Percentiles rank a stretch among this genome's conserved stretches.
These are phyloP conservation scores for Geosmithia putterillii DNA, from an alignment of 2,329 filamentous ascomycete species.

Conservation along the genomic window DNA sequence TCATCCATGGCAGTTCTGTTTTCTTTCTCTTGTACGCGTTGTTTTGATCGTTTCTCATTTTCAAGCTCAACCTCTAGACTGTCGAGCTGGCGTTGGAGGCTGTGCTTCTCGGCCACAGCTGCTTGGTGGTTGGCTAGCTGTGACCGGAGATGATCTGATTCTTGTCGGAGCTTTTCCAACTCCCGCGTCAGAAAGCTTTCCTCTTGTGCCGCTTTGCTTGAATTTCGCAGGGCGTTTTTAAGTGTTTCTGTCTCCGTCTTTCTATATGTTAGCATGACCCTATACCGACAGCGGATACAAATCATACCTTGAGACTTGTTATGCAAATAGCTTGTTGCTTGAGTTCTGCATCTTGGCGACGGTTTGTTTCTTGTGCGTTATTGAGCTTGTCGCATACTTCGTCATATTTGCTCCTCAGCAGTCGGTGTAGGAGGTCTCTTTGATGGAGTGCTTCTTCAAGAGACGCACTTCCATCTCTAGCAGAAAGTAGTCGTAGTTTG, in stretches of 20 bases:
- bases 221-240: constrained; percentile 54
- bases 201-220: constrained; percentile 53
- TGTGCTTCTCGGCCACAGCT: constrained; percentile 65
- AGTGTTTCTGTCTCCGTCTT: constrained; percentile 63
- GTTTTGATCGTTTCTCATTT: constrained; percentile 47
- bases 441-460: constrained; percentile 51
- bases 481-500: constrained; percentile 55
- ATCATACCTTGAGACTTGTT: constrained; percentile 30
- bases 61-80: constrained; percentile 72
- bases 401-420: constrained; percentile 25
- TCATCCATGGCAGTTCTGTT: constrained; percentile 30
- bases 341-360: constrained; percentile 32
- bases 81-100: constrained; percentile 65
- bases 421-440: constrained; percentile 46
- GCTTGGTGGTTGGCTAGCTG: constrained; percentile 50
- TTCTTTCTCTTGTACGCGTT: constrained; percentile 15
- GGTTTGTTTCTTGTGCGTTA: constrained; percentile 25
- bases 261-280: constrained; percentile 3
- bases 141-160: constrained; percentile 42
- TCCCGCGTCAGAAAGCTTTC: constrained; percentile 41
- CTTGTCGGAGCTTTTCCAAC: constrained; percentile 38
- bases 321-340: constrained; percentile 36
- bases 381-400: constrained; percentile 28
- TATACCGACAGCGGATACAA: background rate
- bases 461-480: constrained; percentile 61